Evolutionary conservation across 805 yeast genomes (phyloP).

Genomic region (Nakazawaea ernobii): DNA sequence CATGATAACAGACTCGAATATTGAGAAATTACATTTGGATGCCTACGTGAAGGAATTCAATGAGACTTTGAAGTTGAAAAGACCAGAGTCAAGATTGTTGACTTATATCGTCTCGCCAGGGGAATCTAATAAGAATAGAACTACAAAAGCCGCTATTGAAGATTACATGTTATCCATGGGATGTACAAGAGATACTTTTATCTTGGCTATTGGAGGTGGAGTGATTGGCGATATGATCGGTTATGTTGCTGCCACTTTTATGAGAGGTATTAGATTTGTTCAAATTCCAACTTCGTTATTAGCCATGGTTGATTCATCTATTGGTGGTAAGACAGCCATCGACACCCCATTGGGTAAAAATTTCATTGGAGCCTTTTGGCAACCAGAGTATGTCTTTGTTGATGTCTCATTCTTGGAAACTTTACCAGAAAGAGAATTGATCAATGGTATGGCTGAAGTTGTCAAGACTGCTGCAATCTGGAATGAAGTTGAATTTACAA

Average conservation of each 20-base stretch:
- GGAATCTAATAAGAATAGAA: conserved; percentile 82
- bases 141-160: conserved; percentile 88
- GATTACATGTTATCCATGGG: conserved; percentile 78
- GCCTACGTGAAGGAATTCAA: conserved; percentile 39
- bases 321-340: conserved; percentile 98
- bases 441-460: conserved; percentile 98
- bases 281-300: conserved; percentile 92
- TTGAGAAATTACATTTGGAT: conserved; percentile 58
- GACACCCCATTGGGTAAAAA: conserved; percentile 96
- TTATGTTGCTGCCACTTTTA: conserved; percentile 97
- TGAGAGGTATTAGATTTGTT: conserved; percentile 94
- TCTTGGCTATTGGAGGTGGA: conserved; percentile 96
- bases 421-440: conserved; percentile 87
- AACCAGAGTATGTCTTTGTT: conserved; percentile 81
- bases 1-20: conserved; percentile 79
- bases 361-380: conserved; percentile 96
- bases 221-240: conserved; percentile 99
- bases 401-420: conserved; percentile 85
- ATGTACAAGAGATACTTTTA: conserved; percentile 93
- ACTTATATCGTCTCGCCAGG: conserved; percentile 84
- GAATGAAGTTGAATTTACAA: conserved; percentile 82
- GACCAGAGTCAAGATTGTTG: conserved; percentile 62
- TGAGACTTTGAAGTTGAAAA: conserved; percentile 23
- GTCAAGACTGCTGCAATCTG: conserved; percentile 97
- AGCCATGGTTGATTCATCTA: conserved; percentile 97